Evolutionary conservation across 495 filamentous ascomycete genomes (phyloP).

Genomic region (Annulohypoxylon stygium): DNA sequence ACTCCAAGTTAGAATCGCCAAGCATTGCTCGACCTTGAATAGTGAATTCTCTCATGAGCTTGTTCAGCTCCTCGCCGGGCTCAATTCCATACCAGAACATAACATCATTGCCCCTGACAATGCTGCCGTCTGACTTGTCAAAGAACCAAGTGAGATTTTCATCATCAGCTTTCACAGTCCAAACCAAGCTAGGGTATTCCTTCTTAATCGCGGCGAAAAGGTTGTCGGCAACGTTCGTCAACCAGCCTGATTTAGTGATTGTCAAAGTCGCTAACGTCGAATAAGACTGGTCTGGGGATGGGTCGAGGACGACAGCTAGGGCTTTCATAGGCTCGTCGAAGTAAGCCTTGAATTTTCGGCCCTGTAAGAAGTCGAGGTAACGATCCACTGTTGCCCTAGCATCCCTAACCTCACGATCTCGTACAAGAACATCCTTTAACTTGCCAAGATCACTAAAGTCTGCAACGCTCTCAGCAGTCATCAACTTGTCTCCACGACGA

Average conservation of each 20-base stretch:
- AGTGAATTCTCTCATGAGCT: slow-evolving; percentile 89
- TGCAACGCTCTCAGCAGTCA: slow-evolving; percentile 76
- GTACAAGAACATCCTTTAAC: slow-evolving; percentile 84
- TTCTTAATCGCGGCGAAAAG: slow-evolving; percentile 94
- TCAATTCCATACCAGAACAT: slow-evolving; percentile 98
- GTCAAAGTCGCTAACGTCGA: slow-evolving; percentile 93
- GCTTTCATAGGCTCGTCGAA: slow-evolving; percentile 98
- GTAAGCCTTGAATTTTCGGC: slow-evolving; percentile 90
- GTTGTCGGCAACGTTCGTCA: slow-evolving; percentile 97
- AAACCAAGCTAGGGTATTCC: slow-evolving; percentile 90
- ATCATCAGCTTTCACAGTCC: slow-evolving; percentile 97
- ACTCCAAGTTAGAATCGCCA: slow-evolving; percentile 90
- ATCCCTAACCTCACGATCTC: slow-evolving; percentile 88
- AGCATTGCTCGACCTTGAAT: slow-evolving; percentile 88
- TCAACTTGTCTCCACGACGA: slow-evolving; percentile 90
- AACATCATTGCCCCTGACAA: slow-evolving; percentile 85
- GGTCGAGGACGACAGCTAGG: slow-evolving; percentile 89
- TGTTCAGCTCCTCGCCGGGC: slow-evolving; percentile 83
- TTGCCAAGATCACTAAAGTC: slow-evolving; percentile 83
- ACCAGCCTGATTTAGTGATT: slow-evolving; percentile 94
- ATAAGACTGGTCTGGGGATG: slow-evolving; percentile 62
- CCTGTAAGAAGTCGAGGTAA: slow-evolving; percentile 81
- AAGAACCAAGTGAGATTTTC: slow-evolving; percentile 99
- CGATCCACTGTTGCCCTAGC: slow-evolving; percentile 85
- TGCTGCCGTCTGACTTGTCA: slow-evolving; percentile 93